Evolutionary conservation across 768 basidiomycete genomes (phyloP), one percentile per base, ranked within the genome.

Genomic region (Mycena capillaripes): DNA sequence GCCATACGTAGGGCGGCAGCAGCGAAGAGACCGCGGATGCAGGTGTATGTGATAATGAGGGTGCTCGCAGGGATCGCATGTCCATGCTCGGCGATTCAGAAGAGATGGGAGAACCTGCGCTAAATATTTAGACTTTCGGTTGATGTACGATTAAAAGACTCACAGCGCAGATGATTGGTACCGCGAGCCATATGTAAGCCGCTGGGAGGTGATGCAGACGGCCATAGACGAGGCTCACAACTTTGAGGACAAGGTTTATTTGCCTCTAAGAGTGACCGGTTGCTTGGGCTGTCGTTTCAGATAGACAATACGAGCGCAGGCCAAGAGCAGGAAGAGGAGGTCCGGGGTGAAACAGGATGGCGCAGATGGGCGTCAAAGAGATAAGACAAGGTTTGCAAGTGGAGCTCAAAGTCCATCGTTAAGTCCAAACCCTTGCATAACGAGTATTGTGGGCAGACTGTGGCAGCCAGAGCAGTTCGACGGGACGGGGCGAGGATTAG

Each of bases 341-440:
- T 58, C 57, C 6, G 57, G 57, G 12, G 36, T 6, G 11, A 58
- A 25, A 25, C 3, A 58, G 57, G 36, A 58, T 58, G 16, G 36
- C 40, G 17, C 6, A 38, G 23, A 38, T 32, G 7, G 10, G 4
- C 12, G 44, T 30, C 7, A 14, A 29, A 34, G 36, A 3, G 30
- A 27, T 29, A 46, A 44, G 42, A n/a, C n/a, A 27, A 21, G 8
- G 19, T 21, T 16, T 57, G 25, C 30, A 71, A 69, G 63, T 74
- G 29, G 66, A n/a, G 66, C 44, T 74, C 69, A 61, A 73, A 73
- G 23, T 60, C 46, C 14, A 71, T 17, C 10, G 70, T 74, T 19
- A 74, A 74, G 50, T 74, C 73, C 58, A 74, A 46, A 21, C n/a
- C 46, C 23, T 70, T 66, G 55, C 73, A 74, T 27, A 46, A 29